Percentiles rank a stretch among this genome's conserved stretches.
These are phyloP conservation scores for Penicillium soppii DNA, from an alignment of 495 filamentous ascomycete genomes.

Conservation along the genomic window DNA sequence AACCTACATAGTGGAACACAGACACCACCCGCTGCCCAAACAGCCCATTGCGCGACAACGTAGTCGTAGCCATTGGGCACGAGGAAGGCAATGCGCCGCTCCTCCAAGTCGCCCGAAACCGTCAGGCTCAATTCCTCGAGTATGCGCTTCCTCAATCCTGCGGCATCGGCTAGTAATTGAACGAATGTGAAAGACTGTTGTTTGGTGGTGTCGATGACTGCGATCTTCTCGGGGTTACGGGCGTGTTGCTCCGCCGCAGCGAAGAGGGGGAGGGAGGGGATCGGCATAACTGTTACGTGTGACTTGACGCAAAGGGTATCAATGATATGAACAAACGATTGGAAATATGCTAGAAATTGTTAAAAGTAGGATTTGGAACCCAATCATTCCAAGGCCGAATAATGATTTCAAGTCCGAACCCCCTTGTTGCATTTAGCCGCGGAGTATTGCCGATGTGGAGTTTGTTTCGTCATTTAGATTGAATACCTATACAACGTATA, in stretches of 20 bases:
- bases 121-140: conserved; percentile 43
- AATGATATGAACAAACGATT: no score
- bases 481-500: no score
- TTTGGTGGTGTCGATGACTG: conserved; percentile 70
- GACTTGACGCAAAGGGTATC: no score
- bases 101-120: conserved; percentile 56
- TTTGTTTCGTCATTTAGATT: no score
- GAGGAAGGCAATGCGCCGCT: conserved; percentile 77
- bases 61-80: conserved; percentile 92
- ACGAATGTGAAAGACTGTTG: conserved; percentile 75
- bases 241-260: conserved; percentile 50
- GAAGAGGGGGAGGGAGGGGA: conserved; percentile 77
- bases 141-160: conserved; percentile 61
- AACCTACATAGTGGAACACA: conserved; percentile 40
- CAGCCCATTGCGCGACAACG: conserved; percentile 66
- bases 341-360: no score
- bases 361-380: no score
- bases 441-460: no score
- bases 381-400: no score
- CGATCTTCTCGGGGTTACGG: conserved; percentile 63
- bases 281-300: conserved; percentile 20
- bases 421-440: conserved; percentile 1
- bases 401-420: no score
- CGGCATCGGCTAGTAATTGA: conserved; percentile 73
- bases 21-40: conserved; percentile 44